A percentile compares a stretch with the other conserved stretches of the same genome.
Evolutionary conservation across 257 asterid genomes (phyloP).

Genomic region (Mitragyna speciosa): DNA sequence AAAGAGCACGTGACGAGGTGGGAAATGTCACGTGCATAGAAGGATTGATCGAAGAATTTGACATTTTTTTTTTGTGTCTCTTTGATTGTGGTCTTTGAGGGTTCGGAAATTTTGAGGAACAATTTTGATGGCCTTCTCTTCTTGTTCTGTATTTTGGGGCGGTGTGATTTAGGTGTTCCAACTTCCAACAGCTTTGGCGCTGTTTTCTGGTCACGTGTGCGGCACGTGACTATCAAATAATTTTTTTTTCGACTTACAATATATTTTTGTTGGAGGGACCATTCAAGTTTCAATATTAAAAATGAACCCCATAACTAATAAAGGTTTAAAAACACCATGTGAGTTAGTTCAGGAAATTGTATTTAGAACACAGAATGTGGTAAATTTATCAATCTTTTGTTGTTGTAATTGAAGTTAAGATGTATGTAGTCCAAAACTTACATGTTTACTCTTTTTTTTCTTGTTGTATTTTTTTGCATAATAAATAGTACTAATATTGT

Average conservation of each 20-base stretch:
- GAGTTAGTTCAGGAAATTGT: background rate
- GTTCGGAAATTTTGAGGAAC: background rate
- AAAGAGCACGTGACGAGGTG: slow-evolving; percentile 23
- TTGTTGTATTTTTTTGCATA: too few relatives aligned
- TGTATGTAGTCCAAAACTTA: background rate
- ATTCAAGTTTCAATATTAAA: background rate
- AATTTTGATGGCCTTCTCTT: background rate
- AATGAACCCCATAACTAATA: background rate
- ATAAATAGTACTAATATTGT: too few relatives aligned
- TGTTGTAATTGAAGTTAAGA: background rate
- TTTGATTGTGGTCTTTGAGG: background rate
- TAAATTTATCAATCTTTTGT: background rate
- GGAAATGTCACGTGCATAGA: slow-evolving; percentile 21
- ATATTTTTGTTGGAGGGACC: background rate
- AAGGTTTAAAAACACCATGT: background rate
- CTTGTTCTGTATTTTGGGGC: background rate
- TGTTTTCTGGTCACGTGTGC: background rate
- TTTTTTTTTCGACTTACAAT: too few relatives aligned
- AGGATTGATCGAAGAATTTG: slow-evolving; percentile 24
- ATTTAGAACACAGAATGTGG: too few relatives aligned
- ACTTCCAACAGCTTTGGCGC: background rate
- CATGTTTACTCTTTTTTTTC: background rate
- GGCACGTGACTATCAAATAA: background rate
- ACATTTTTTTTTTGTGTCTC: slow-evolving; percentile 32
- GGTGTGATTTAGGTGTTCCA: background rate